These are phyloP conservation scores for Mycena latifolia DNA, from an alignment of 768 basidiomycete species.

Conservation along the genomic window DNA sequence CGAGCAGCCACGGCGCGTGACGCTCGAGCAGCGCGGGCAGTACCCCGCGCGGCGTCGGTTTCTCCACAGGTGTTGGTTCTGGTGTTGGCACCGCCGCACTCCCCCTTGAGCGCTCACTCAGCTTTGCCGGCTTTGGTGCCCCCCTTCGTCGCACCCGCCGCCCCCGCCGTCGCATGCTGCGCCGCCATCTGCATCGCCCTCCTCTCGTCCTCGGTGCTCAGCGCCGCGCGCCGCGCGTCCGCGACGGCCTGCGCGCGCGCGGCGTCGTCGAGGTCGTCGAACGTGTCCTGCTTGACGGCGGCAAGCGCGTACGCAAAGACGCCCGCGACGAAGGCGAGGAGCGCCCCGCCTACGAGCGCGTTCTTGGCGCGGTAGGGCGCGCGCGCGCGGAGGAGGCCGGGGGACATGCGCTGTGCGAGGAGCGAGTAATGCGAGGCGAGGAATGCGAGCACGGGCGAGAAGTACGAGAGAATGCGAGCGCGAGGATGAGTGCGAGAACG, in stretches of 20 bases:
- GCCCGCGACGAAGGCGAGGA: slow-evolving; percentile 81
- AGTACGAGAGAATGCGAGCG: no score
- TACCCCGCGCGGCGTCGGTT: no score
- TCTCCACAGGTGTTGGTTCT: no score
- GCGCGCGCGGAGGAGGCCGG: slow-evolving; percentile 89
- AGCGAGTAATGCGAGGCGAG: no score
- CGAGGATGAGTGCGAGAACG: no score
- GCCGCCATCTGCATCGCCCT: slow-evolving; percentile 39
- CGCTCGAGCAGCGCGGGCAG: no score
- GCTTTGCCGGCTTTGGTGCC: no score
- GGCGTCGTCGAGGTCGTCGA: slow-evolving; percentile 90
- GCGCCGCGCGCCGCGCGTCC: slow-evolving; percentile 11
- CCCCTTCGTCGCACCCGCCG: no score
- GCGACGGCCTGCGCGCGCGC: slow-evolving; percentile 60
- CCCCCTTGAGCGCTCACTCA: no score
- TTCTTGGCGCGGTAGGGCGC: slow-evolving; percentile 86
- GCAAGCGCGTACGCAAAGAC: slow-evolving; percentile 95
- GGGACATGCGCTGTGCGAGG: slow-evolving; percentile 92
- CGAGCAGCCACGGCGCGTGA: no score
- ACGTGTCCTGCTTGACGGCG: slow-evolving; percentile 94
- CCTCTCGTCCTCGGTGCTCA: slow-evolving; percentile 48
- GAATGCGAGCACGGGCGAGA: no score
- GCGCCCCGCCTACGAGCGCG: slow-evolving; percentile 77
- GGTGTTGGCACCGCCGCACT: no score
- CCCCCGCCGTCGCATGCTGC: slow-evolving; percentile 28